Percentiles rank a stretch among this genome's conserved stretches.
Conservation (phyloP, 1,139 yeast genomes). For the Scheffersomyces parashehatae region DNA sequence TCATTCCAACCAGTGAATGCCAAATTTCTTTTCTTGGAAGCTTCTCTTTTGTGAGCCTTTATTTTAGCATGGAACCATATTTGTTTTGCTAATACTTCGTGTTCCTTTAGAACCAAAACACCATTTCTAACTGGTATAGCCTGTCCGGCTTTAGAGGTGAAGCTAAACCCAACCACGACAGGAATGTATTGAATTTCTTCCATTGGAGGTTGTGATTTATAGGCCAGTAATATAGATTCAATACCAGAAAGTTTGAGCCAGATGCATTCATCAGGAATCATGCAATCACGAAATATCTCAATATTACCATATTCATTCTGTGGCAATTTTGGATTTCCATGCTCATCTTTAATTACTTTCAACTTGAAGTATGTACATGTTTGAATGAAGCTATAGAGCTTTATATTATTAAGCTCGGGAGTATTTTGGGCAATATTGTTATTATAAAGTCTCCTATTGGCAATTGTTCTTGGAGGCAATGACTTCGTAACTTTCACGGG, state of each 20-base stretch:
- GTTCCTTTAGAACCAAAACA: conserved; percentile 24
- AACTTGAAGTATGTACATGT: conserved; percentile 30
- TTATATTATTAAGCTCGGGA: conserved; percentile 23
- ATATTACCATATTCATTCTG: conserved; percentile 36
- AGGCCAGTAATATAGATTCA: conserved; percentile 20
- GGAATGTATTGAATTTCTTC: conserved; percentile 27
- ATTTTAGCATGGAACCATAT: conserved; percentile 31
- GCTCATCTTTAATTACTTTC: conserved; percentile 6
- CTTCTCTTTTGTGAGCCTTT: conserved; percentile 10
- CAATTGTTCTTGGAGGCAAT: conserved; percentile 25
- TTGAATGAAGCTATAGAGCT: conserved; percentile 30
- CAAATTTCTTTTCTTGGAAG: conserved; percentile 2
- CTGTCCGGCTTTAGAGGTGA: conserved; percentile 23
- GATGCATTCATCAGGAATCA: conserved; percentile 34
- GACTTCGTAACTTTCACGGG: conserved; percentile 25
- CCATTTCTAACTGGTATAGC: conserved; percentile 36
- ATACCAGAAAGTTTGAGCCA: conserved; percentile 32
- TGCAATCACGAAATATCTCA: conserved; percentile 30
- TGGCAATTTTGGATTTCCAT: conserved; percentile 21
- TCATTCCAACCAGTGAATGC: conserved; percentile 23
- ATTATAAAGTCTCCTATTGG: conserved; percentile 20
- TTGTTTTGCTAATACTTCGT: conserved; percentile 21
- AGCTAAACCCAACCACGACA: conserved; percentile 37
- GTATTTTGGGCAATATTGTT: conserved; percentile 18
- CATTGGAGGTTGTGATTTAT: conserved; percentile 7